Evolutionary conservation across 2,329 filamentous ascomycete genomes (phyloP), one percentile per base, ranked within the genome.

Genomic region (Onygenales sp.): DNA sequence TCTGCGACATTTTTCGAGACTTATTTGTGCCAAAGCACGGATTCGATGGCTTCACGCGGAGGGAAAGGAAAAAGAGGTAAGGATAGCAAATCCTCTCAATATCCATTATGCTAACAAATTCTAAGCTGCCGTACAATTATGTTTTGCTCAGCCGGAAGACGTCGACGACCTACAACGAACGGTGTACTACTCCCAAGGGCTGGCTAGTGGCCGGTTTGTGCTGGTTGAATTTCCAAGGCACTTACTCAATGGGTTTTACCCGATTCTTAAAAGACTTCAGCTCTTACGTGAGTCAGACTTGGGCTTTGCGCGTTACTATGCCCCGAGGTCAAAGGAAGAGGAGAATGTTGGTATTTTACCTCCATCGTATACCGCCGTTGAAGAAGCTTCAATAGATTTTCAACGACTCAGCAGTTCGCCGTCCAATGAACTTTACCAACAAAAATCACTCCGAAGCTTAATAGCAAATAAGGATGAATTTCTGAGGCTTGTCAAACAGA

Each of bases 1-100:
- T 65, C 59, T 4, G 56, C 59, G 17, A 59, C 55, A 27, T 67
- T 64, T 50, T 58, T 67, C 49, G 62, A 63, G 42, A 58, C 64
- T 21, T 44, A 52, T 27, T 44, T 57, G 44, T 52, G 55, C 14
- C 57, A 61, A 40, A 58, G 55, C 17, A 61, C 60, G 2, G 53
- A 57, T n/a, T 54, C 64, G 2, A 63, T 63, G 61, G 55, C 44
- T 39, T 42, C 48, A 5, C 51, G 51, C 7, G 56, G 54, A n/a
- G 61, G 60, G n/a, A 58, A 62, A 31, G 57, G 61, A n/a, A 43
- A 56, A 10, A 52, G 60, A 54, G 58, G 59, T 59, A 46, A 45
- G 55, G 52, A 43, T 34, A 37, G 14, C n/a, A 34, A 3, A 8
- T 17, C 27, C 3, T 33, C n/a, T n/a, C 10, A 3, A 13, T n/a